Evolutionary conservation across 1,284 basidiomycete genomes (phyloP).

Genomic region (Megacollybia platyphylla): DNA sequence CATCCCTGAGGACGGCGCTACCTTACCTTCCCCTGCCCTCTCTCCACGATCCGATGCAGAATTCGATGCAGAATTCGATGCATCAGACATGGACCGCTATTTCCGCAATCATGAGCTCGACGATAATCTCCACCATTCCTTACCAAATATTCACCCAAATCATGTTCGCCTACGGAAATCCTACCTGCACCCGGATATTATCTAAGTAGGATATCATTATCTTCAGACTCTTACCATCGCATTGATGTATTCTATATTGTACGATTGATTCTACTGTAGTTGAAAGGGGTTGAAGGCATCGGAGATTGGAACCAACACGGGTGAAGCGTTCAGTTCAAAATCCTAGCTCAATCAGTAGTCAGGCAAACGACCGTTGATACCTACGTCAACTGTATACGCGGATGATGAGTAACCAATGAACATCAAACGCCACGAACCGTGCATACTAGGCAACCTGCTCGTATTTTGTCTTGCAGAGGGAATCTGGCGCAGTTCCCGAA

Average conservation of each 20-base stretch:
- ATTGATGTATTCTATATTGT: constrained; percentile 2
- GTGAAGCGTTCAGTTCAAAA: constrained; percentile 10
- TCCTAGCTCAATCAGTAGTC: constrained; percentile 10
- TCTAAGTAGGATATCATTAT: background rate
- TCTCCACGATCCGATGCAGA: constrained; percentile 29
- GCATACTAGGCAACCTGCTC: constrained; percentile 69
- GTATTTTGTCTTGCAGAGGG: constrained; percentile 64
- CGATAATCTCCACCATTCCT: constrained; percentile 2
- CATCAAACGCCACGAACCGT: constrained; percentile 41
- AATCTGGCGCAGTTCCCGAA: constrained; percentile 54
- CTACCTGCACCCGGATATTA: constrained; percentile 8
- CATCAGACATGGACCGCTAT: constrained; percentile 66
- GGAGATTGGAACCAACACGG: constrained; percentile 9
- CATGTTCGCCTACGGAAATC: constrained; percentile 10
- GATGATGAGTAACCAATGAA: background rate
- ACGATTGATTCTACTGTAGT: constrained; percentile 6
- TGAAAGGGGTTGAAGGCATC: constrained; percentile 10
- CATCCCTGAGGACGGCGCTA: constrained; percentile 1
- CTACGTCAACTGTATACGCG: constrained; percentile 27
- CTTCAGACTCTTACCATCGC: constrained; percentile 7
- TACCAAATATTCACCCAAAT: constrained; percentile 7
- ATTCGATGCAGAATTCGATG: constrained; percentile 61
- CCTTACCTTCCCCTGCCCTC: constrained; percentile 11
- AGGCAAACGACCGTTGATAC: constrained; percentile 21
- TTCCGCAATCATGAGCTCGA: constrained; percentile 38